Evolutionary conservation across 345 rosid genomes (phyloP).

Genomic region (Eucalyptus pauciflora): DNA sequence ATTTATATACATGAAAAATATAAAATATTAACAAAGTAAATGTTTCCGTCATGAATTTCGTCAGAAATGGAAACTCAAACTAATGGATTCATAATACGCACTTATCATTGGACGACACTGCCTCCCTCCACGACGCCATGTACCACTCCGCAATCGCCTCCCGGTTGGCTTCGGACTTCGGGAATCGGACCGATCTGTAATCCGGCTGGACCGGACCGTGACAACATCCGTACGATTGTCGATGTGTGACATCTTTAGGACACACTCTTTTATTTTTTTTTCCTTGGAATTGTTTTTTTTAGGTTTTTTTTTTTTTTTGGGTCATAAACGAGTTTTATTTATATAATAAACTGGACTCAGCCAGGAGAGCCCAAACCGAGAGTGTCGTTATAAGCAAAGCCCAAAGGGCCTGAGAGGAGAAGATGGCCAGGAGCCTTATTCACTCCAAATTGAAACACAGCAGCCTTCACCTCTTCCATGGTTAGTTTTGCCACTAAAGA

Average conservation of each 20-base stretch:
- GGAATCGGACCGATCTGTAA: conserved; percentile 2
- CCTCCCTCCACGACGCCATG: conserved; percentile 50
- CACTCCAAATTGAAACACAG: background rate
- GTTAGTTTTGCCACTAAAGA: background rate
- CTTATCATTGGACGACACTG: background rate
- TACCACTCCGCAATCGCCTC: conserved; percentile 54
- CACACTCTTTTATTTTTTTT: background rate
- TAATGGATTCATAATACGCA: no score
- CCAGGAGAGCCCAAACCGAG: no score
- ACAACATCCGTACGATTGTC: background rate
- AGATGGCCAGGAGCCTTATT: background rate
- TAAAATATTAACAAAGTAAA: no score
- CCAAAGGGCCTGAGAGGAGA: no score
- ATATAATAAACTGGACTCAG: no score
- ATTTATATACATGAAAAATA: no score
- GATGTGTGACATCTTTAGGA: no score
- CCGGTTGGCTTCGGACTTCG: conserved; percentile 34
- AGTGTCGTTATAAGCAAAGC: no score
- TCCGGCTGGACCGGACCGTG: no score
- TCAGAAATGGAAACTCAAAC: rapidly evolving
- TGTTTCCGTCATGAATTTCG: rapidly evolving
- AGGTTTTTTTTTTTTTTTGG: no score
- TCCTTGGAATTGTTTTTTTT: background rate
- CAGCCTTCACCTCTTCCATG: background rate
- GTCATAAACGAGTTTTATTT: no score